A percentile compares a stretch with the other conserved stretches of the same genome.
phyloP scores from a whole-genome alignment of 192 early-diverging fungal genomes.

The Pilobolus umbonatus region DNA sequence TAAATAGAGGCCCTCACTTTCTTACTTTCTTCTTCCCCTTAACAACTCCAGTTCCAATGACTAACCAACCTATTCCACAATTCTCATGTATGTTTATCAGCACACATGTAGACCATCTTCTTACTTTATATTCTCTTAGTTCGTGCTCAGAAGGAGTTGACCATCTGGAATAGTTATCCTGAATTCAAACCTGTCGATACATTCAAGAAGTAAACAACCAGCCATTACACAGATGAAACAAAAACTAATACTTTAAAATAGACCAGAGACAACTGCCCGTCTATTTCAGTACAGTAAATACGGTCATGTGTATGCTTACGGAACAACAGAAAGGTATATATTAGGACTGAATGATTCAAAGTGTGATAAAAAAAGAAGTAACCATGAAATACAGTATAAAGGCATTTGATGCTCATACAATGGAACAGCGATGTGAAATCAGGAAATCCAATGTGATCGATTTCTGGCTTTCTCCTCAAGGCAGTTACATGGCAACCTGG shows the following conservation, averaged over 20 bases:
- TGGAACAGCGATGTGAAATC: constrained; percentile 61
- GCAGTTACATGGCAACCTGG: constrained; percentile 88
- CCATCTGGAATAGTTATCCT: constrained; percentile 50
- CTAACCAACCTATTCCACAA: constrained; percentile 37
- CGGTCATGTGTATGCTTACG: constrained; percentile 64
- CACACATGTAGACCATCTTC: not conserved
- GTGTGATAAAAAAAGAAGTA: not conserved
- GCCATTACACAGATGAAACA: not conserved
- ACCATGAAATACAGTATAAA: constrained; percentile 49
- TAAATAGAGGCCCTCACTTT: too few species aligned
- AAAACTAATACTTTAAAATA: constrained; percentile 11
- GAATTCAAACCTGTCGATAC: constrained; percentile 41
- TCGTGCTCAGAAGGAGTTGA: constrained; percentile 51
- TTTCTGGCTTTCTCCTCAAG: constrained; percentile 87
- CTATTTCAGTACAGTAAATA: constrained; percentile 71
- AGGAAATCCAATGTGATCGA: constrained; percentile 66
- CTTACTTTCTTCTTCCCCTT: not conserved
- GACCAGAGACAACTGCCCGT: constrained; percentile 43
- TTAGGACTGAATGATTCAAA: not conserved
- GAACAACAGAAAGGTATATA: constrained; percentile 51
- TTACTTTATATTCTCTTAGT: constrained; percentile 21
- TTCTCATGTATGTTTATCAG: constrained; percentile 45
- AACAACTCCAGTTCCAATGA: too few species aligned
- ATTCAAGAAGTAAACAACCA: constrained; percentile 45
- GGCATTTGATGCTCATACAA: constrained; percentile 64